Percentiles rank a stretch among this genome's conserved stretches.
Conservation (phyloP, 305 asterid species). For the Fraxinus albicans region DNA sequence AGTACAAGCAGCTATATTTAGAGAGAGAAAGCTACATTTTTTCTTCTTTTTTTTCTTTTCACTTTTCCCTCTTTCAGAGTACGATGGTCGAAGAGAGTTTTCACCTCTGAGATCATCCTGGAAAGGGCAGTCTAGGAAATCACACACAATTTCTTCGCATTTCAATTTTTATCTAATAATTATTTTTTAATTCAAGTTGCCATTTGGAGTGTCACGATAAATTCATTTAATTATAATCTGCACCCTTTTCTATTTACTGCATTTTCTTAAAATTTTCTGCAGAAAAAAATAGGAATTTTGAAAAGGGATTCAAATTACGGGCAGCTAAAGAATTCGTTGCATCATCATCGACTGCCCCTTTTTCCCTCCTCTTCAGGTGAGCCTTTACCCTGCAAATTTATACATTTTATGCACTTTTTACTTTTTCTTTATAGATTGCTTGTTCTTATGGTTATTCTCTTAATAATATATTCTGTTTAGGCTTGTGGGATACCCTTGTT, state of each 20-base stretch:
- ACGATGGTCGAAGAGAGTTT: slow-evolving; percentile 78
- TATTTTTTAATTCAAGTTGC: slow-evolving; percentile 16
- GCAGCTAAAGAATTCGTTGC: slow-evolving; percentile 14
- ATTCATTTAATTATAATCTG: neutral
- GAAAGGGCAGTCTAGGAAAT: slow-evolving; percentile 48
- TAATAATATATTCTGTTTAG: slow-evolving; percentile 16
- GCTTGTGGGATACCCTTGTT: slow-evolving; percentile 27
- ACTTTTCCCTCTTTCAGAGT: slow-evolving; percentile 66
- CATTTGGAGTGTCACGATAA: slow-evolving; percentile 22
- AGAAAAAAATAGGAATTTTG: slow-evolving; percentile 11
- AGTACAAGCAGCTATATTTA: slow-evolving; percentile 18
- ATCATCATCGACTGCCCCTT: slow-evolving; percentile 29
- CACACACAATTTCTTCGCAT: slow-evolving; percentile 22
- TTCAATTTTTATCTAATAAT: neutral
- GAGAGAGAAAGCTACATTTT: slow-evolving; percentile 36
- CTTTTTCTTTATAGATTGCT: slow-evolving; percentile 39
- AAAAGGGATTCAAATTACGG: slow-evolving; percentile 26
- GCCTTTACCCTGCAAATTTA: slow-evolving; percentile 32
- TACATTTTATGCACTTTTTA: slow-evolving; percentile 31
- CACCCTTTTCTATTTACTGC: slow-evolving; percentile 21
- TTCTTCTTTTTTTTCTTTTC: slow-evolving; percentile 7
- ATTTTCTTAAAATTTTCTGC: slow-evolving; percentile 9
- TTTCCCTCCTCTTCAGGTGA: slow-evolving; percentile 38
- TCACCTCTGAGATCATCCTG: slow-evolving; percentile 88
- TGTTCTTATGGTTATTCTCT: slow-evolving; percentile 45